Base-by-base conservation (phyloP, 2,329 filamentous ascomycete genomes). In the Neonectria hederae region DNA sequence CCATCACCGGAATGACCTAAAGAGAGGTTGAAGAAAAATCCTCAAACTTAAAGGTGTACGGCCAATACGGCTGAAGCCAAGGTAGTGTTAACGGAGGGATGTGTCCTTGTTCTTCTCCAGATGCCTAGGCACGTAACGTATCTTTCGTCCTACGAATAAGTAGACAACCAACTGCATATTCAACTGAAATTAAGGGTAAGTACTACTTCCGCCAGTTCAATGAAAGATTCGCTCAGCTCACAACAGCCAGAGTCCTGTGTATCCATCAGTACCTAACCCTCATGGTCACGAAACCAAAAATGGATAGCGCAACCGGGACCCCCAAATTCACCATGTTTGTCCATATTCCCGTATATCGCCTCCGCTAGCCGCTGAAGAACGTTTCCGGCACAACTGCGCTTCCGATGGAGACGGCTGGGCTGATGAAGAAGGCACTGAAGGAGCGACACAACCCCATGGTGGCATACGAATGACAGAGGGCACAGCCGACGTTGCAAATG, bases 201-300 rank as follows among this genome's bases (percentile, higher is more conserved):
- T 40, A n/a, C n/a, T 4, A 10, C 22, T 9, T 9, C 14, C n/a
- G n/a, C 17, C 9, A 21, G 17, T n/a, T 35, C 13, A 17, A 24
- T n/a, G 19, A 10, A 21, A 1, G 5, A 26, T 24, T 28, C 17
- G 9, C n/a, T 21, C 8, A 14, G 35, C 69, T 62, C 11, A 85
- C 81, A 43, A 88, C 88, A 2, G 85, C 84, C 22, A 88, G 75
- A 22, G 84, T 81, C 81, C 83, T 88, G 73, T 85, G 89, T 26
- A 88, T 87, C 86, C 86, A 89, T 17, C 83, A 79, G 59, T 85
- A 89, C 0, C 83, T 82, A 14, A 84, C 82, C 10, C 83, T 80
- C 60, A 84, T 77, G 1, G 83, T 80, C 0, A 88, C 85, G 28
- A 79, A 80, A 1, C 81, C 80, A 45, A 84, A 76, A 17, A 79